Evolutionary conservation across 305 asterid genomes (phyloP).

Genomic region (Fraxinus latifolia): DNA sequence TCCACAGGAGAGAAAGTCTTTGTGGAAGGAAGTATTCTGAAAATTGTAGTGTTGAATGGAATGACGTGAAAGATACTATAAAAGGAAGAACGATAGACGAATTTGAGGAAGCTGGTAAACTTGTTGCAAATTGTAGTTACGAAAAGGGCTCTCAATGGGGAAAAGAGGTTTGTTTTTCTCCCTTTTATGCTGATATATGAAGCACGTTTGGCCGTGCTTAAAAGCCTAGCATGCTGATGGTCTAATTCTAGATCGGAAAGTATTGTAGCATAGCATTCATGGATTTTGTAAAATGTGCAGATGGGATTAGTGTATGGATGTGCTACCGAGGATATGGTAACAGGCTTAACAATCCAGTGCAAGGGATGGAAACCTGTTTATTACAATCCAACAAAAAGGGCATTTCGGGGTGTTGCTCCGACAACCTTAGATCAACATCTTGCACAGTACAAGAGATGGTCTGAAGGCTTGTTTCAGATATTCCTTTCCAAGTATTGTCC

Average conservation of each 20-base stretch:
- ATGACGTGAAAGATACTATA: conserved; percentile 16
- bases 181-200: not conserved
- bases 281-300: conserved; percentile 32
- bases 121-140: conserved; percentile 49
- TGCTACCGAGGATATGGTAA: conserved; percentile 69
- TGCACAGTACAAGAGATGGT: conserved; percentile 69
- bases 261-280: not conserved
- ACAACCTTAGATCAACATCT: conserved; percentile 49
- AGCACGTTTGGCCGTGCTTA: not conserved
- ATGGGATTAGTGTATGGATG: conserved; percentile 76
- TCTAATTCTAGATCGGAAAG: not conserved
- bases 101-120: conserved; percentile 52
- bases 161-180: conserved; percentile 45
- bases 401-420: conserved; percentile 65
- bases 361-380: conserved; percentile 78
- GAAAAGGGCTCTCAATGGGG: conserved; percentile 82
- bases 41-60: conserved; percentile 23
- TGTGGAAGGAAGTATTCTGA: conserved; percentile 37
- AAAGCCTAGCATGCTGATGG: not conserved
- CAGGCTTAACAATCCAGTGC: conserved; percentile 80
- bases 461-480: conserved; percentile 70
- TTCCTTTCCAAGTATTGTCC: conserved; percentile 77
- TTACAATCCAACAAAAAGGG: conserved; percentile 51
- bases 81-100: conserved; percentile 37
- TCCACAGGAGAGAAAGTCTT: conserved; percentile 65